Conservation (phyloP, 768 basidiomycete species). For the Naganishia randhawae region DNA sequence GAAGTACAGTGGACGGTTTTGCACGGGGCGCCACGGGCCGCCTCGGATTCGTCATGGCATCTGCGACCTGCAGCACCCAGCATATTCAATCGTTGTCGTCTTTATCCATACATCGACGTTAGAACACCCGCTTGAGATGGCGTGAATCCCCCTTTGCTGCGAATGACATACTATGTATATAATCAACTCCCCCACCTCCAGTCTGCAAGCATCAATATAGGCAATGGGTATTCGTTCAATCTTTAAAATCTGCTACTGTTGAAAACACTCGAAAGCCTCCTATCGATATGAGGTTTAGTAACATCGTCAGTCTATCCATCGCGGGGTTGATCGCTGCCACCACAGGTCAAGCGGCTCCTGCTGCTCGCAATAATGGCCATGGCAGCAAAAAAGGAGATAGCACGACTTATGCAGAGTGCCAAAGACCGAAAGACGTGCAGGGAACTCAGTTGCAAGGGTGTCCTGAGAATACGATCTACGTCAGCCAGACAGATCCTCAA, state of each 20-base stretch:
- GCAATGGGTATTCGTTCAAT: background rate
- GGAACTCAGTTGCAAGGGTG: slow-evolving; percentile 56
- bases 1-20: background rate
- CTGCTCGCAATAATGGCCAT: slow-evolving; percentile 6
- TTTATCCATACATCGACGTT: background rate
- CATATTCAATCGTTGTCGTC: too few relatives aligned
- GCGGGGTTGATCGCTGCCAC: background rate
- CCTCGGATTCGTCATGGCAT: background rate
- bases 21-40: background rate
- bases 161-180: background rate
- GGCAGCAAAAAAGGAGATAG: background rate
- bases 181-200: background rate
- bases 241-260: background rate
- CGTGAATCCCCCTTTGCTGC: background rate
- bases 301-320: background rate
- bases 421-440: slow-evolving; percentile 25
- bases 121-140: background rate
- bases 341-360: slow-evolving; percentile 6
- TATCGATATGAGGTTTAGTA: background rate
- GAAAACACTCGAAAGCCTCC: too few relatives aligned
- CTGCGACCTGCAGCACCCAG: too few relatives aligned
- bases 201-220: background rate
- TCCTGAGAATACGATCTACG: slow-evolving; percentile 61
- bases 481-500: slow-evolving; percentile 56
- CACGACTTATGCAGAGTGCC: slow-evolving; percentile 25